phyloP scores from a whole-genome alignment of 345 rosid species.

The Hibiscus trionum region DNA sequence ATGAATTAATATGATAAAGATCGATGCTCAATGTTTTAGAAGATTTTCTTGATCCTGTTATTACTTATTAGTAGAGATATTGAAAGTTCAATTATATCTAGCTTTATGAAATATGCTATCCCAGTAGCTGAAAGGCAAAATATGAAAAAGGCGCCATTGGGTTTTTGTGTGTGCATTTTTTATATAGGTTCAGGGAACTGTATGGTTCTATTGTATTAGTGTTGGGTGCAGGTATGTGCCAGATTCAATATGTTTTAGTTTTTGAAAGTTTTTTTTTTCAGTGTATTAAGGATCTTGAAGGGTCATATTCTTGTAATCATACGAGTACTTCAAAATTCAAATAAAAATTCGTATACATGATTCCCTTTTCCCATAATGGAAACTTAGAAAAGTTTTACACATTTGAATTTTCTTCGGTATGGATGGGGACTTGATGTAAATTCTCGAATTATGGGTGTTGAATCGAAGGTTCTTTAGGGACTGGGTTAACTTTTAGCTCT shows the following conservation, averaged over 20 bases:
- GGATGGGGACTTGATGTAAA: background rate
- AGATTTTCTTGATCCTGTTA: background rate
- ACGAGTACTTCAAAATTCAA: too few relatives aligned
- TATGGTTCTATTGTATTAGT: too few relatives aligned
- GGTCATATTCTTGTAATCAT: too few relatives aligned
- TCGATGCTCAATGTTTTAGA: background rate
- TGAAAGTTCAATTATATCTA: background rate
- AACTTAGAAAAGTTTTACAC: background rate
- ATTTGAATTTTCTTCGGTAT: background rate
- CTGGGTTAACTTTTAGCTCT: background rate
- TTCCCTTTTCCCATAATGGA: background rate
- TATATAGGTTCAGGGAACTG: too few relatives aligned
- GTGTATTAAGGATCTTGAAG: too few relatives aligned
- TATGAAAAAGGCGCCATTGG: too few relatives aligned
- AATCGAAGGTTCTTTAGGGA: background rate
- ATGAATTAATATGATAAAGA: background rate
- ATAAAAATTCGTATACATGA: too few relatives aligned
- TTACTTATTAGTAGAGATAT: background rate
- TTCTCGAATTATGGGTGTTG: background rate
- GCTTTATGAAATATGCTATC: background rate
- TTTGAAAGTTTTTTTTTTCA: too few relatives aligned
- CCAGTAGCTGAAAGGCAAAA: too few relatives aligned
- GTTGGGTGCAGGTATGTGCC: too few relatives aligned
- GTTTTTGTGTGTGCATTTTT: too few relatives aligned
- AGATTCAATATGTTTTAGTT: too few relatives aligned